These are phyloP conservation scores for Spathaspora sp. DNA, from an alignment of 1,139 yeast species.

Conservation along the genomic window DNA sequence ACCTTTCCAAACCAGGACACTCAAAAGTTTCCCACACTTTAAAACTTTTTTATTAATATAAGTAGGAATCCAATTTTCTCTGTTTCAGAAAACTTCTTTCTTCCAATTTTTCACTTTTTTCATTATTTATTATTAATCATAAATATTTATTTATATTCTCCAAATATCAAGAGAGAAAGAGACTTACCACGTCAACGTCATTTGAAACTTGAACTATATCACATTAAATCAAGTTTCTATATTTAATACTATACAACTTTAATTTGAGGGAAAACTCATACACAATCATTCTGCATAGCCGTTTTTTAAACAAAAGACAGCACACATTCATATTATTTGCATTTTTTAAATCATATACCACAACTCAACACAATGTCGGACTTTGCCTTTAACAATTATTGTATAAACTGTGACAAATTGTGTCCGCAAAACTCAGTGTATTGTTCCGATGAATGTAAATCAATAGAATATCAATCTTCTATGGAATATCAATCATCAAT, in stretches of 20 bases:
- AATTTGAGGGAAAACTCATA: background rate
- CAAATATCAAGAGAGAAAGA: background rate
- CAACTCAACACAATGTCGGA: conserved; percentile 30
- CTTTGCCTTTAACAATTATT: conserved; percentile 63
- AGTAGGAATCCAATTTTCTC: background rate
- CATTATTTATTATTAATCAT: background rate
- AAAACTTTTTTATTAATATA: background rate
- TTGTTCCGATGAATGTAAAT: conserved; percentile 60
- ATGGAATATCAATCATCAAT: conserved; percentile 11
- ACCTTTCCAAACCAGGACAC: background rate
- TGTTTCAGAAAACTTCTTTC: background rate
- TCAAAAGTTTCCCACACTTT: background rate
- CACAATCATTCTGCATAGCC: background rate
- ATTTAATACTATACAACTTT: background rate
- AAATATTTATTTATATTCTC: background rate
- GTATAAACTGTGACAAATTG: conserved; percentile 63
- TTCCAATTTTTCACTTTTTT: background rate
- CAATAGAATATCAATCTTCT: conserved; percentile 30
- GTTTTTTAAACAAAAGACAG: background rate
- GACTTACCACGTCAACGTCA: background rate
- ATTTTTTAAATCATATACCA: background rate
- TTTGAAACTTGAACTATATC: background rate
- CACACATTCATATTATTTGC: background rate
- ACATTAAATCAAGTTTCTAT: background rate
- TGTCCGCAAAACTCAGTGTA: conserved; percentile 53